Base-by-base conservation (phyloP, 2,329 filamentous ascomycete species). In the Aureobasidium melanogenum region DNA sequence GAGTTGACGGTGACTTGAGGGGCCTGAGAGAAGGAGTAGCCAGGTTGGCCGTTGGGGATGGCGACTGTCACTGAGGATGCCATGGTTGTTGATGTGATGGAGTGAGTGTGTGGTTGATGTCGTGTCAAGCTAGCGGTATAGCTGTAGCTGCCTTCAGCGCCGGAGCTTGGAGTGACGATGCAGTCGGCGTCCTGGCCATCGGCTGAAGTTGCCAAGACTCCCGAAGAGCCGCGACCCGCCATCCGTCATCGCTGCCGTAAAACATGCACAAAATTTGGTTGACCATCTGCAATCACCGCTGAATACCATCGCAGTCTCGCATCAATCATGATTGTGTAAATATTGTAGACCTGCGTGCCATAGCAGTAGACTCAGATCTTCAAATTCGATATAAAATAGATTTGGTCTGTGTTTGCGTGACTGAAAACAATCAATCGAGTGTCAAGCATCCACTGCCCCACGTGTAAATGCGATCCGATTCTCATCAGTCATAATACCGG, bases 1-100 rank as follows among this genome's bases (percentile, higher is more conserved):
- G 77, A 76, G 60, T 73, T 73, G 46, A 67, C 66, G 55, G 63
- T 63, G 66, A 71, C 70, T 69, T 72, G 74, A 70, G 76, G 75
- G 67, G 76, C 76, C 71, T 81, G 76, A 24, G 63, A 63, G 78
- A 85, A 86, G 65, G 83, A 85, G 75, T 84, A 85, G 73, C 82
- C 79, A 68, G 82, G 78, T 6, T 46, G 34, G 59, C 59, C 59
- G 41, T 52, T 61, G 36, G 48, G 36, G 28, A 52, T 52, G 28
- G 48, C 47, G 38, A 61, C 47, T 36, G 59, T 61, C 36, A 61
- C 48, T 17, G 59, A 46, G 30, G 59, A 61, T 19, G 59, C 48
- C 59, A 61, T 61, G 48, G 17, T 60, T 57, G 26, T 28, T 22
- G 47, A 52, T 52, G 57, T 44, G 47, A 39, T 39, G 41, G 43